Evolutionary conservation across 2,329 filamentous ascomycete species (phyloP).

Genomic region (Rachicladosporium sp.): DNA sequence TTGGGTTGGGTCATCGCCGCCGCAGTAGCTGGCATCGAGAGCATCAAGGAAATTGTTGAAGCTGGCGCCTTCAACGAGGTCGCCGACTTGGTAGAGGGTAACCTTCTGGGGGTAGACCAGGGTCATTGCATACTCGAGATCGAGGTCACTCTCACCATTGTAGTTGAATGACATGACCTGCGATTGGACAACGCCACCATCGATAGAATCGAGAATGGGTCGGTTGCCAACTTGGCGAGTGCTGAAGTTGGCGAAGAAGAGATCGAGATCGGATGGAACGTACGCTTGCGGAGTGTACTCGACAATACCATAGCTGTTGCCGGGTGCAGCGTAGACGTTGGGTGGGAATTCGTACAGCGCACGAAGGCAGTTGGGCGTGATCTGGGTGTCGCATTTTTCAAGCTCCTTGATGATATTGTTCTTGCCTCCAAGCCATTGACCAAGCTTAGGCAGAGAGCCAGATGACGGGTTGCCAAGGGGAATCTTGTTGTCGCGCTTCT

Average conservation of each 20-base stretch:
- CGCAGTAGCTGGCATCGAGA: conserved; percentile 34
- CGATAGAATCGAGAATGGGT: conserved; percentile 21
- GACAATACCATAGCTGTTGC: conserved; percentile 42
- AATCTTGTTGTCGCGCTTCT: conserved; percentile 9
- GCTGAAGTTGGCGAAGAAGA: conserved; percentile 26
- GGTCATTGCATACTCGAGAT: conserved; percentile 43
- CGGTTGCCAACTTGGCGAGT: conserved; percentile 17
- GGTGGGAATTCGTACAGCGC: conserved; percentile 25
- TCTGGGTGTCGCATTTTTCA: conserved; percentile 38
- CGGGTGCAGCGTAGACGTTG: conserved; percentile 27
- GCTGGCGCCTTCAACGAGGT: conserved; percentile 22
- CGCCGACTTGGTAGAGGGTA: conserved; percentile 35
- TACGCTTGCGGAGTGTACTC: conserved; percentile 42
- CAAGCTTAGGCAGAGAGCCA: conserved; percentile 22
- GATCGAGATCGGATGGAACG: conserved; percentile 24
- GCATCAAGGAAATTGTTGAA: conserved; percentile 31
- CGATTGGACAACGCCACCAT: conserved; percentile 30
- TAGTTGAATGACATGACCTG: conserved; percentile 23
- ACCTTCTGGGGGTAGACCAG: conserved; percentile 41
- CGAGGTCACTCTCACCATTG: conserved; percentile 41
- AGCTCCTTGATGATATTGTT: conserved; percentile 21
- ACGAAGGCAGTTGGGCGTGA: conserved; percentile 43
- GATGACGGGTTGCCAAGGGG: conserved; percentile 19
- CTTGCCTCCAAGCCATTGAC: conserved; percentile 5
- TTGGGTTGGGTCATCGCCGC: conserved; percentile 27